Conservation (phyloP, 345 rosid species). For the Arabis hirsuta region DNA sequence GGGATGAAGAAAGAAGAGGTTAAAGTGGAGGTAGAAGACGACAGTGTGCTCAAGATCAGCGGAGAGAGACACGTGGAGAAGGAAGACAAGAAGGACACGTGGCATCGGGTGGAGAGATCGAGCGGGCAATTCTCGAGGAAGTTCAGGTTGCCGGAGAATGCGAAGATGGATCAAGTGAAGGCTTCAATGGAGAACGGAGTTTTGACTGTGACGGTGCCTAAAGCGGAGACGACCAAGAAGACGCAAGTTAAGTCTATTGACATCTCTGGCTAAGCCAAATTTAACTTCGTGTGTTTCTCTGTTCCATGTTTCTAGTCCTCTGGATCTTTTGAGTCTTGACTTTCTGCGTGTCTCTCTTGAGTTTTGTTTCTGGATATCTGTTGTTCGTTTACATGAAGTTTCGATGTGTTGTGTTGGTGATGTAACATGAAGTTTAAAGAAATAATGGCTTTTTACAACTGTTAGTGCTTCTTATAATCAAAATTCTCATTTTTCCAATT, state of each 20-base stretch:
- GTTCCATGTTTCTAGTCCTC: too few species aligned
- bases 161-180: constrained; percentile 44
- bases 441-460: too few species aligned
- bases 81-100: too few species aligned
- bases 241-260: constrained; percentile 44
- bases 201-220: constrained; percentile 47
- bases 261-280: constrained; percentile 25
- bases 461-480: too few species aligned
- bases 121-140: constrained; percentile 1
- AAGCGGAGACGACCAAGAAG: constrained; percentile 27
- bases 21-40: constrained; percentile 48
- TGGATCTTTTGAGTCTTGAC: not conserved
- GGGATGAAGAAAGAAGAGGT: constrained; percentile 54
- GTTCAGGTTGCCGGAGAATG: constrained; percentile 51
- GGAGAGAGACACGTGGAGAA: too few species aligned
- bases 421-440: too few species aligned
- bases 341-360: not conserved
- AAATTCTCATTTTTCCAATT: too few species aligned
- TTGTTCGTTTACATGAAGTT: not conserved
- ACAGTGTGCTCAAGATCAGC: constrained; percentile 29
- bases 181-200: constrained; percentile 54
- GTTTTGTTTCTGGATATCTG: too few species aligned
- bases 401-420: not conserved
- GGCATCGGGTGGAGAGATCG: too few species aligned
- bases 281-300: too few species aligned